Conservation (phyloP, 2,329 filamentous ascomycete species). For the Venturia pyrina region DNA sequence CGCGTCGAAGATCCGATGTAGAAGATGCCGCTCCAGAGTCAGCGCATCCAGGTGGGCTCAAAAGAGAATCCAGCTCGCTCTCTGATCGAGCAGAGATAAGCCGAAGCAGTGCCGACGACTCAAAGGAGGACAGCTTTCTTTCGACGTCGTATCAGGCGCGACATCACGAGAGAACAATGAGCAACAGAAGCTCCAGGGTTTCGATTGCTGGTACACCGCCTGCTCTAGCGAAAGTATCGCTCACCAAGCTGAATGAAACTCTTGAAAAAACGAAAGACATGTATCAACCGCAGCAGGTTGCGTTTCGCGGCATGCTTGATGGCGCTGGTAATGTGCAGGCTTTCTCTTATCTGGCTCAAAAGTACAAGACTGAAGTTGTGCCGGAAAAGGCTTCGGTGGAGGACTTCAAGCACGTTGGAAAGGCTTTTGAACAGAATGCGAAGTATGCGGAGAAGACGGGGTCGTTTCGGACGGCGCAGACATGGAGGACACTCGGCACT, state of each 20-base stretch:
- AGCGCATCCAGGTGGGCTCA: background rate
- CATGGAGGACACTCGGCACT: conserved; percentile 46
- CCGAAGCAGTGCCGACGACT: conserved; percentile 47
- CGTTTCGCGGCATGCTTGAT: conserved; percentile 38
- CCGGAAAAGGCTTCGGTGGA: conserved; percentile 29
- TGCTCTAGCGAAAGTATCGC: conserved; percentile 32
- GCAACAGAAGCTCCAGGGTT: conserved; percentile 37
- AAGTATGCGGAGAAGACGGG: conserved; percentile 41
- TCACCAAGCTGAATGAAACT: conserved; percentile 31
- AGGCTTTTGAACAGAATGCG: conserved; percentile 44
- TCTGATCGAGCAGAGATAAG: conserved; percentile 24
- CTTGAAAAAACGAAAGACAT: conserved; percentile 17
- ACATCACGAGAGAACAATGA: conserved; percentile 35
- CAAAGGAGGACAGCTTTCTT: conserved; percentile 46
- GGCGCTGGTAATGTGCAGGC: conserved; percentile 29
- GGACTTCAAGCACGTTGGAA: conserved; percentile 25
- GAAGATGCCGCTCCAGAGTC: conserved; percentile 21
- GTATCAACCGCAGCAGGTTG: conserved; percentile 35
- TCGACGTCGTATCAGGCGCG: conserved; percentile 34
- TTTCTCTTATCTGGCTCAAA: conserved; percentile 33
- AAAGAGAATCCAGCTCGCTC: background rate
- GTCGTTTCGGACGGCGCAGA: conserved; percentile 44
- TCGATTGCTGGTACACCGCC: conserved; percentile 46
- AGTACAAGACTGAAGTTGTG: conserved; percentile 31
- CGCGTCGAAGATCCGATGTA: conserved; percentile 30